A percentile compares a stretch with the other conserved stretches of the same genome.
Conservation (phyloP, 495 filamentous ascomycete genomes). For the Penicillium canariense region DNA sequence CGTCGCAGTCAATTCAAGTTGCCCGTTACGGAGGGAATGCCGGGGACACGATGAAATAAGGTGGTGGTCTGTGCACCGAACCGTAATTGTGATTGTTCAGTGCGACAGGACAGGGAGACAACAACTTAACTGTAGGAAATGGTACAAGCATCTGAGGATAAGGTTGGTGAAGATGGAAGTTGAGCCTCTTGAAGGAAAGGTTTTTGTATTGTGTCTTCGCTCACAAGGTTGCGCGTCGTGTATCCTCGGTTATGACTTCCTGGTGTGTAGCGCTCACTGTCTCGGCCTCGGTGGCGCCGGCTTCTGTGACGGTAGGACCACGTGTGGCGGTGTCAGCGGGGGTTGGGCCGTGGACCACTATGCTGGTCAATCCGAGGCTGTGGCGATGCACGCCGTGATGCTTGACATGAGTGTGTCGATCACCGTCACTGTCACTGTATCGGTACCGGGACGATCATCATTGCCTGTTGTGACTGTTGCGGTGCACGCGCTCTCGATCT, state of each 20-base stretch:
- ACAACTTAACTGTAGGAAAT: too few relatives aligned
- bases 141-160: too few relatives aligned
- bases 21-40: too few relatives aligned
- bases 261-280: too few relatives aligned
- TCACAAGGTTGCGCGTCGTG: too few relatives aligned
- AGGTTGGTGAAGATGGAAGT: too few relatives aligned
- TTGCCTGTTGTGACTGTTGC: not conserved
- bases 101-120: too few relatives aligned
- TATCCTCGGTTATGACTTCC: too few relatives aligned
- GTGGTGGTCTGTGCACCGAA: not conserved
- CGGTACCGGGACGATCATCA: not conserved
- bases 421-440: not conserved
- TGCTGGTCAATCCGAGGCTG: not conserved
- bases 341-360: not conserved
- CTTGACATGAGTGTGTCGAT: not conserved
- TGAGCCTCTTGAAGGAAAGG: too few relatives aligned
- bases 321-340: not conserved
- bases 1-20: too few relatives aligned
- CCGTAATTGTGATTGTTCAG: not conserved
- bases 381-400: not conserved
- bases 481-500: not conserved
- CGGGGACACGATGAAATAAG: not conserved
- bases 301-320: slow-evolving; percentile 2
- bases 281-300: slow-evolving; percentile 1
- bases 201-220: too few relatives aligned